Base-by-base conservation (phyloP, 2,329 filamentous ascomycete genomes). In the Cordyceps farinosa region DNA sequence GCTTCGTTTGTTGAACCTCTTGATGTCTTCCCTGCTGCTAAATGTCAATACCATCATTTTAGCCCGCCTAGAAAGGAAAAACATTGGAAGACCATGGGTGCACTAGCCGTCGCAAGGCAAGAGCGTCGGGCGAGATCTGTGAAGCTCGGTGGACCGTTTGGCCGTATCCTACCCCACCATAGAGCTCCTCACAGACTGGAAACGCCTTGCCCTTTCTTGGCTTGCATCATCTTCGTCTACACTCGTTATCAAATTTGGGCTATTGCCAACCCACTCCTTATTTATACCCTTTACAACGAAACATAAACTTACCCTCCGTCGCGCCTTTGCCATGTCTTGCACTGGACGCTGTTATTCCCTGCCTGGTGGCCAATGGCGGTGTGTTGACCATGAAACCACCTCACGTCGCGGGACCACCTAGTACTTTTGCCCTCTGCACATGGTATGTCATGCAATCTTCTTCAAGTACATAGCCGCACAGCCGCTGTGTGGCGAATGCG, bases 401-500 rank as follows among this genome's bases (percentile, higher is more conserved):
- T 64, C 66, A 27, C 8, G 9, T n/a, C 5, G 27, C 8, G 72
- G 71, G n/a, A 53, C 64, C 55, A 66, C 65, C 51, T 73, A 69
- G 68, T 75, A 75, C 42, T 69, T 69, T 62, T 76, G 74, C 62
- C 70, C 72, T 15, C 50, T 67, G 6, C 74, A 76, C 45, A 59
- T 63, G 13, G 13, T 51, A 17, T 71, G 69, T 44, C 74, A 76
- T 66, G 68, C 69, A 22, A 69, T 76, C 9, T 62, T 63, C 36
- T 53, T 66, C 38, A 36, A 11, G 9, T 11, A 29, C 3, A 30
- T 40, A 13, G 56, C 52, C 5, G 7, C n/a, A 1, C 74, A 76
- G 53, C 74, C 74, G 1, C 57, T 64, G 3, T 76, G 73, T 38
- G 74, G 73, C 65, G 74, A 75, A 60, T 76, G 74, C 47, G 70